phyloP scores from a whole-genome alignment of 768 basidiomycete genomes.

The Mycena albidolilacea region DNA sequence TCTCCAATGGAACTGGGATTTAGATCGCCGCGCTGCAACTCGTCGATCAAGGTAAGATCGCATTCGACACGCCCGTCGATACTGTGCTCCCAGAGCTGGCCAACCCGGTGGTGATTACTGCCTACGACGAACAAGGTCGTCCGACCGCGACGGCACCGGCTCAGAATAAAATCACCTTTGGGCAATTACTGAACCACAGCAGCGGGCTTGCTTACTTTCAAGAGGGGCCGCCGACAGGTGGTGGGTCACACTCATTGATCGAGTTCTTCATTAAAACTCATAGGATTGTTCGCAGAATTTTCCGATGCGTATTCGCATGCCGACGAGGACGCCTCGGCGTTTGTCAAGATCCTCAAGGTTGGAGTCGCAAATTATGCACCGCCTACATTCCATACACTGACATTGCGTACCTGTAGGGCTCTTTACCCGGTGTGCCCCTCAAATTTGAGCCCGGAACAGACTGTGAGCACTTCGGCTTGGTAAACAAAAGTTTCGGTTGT shows the following conservation, averaged over 20 bases:
- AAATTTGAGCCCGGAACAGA: conserved; percentile 47
- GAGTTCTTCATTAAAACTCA: background rate
- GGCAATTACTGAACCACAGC: conserved; percentile 50
- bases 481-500: background rate
- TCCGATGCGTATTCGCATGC: conserved; percentile 38
- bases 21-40: conserved; percentile 51
- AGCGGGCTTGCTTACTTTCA: conserved; percentile 49
- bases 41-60: conserved; percentile 47
- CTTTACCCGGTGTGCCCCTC: conserved; percentile 45
- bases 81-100: conserved; percentile 47
- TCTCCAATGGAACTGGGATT: too few species aligned
- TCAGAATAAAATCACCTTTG: conserved; percentile 42
- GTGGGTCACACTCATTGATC: background rate
- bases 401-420: conserved; percentile 36
- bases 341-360: conserved; percentile 47
- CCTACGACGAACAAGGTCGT: conserved; percentile 23
- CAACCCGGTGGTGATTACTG: conserved; percentile 44
- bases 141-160: conserved; percentile 41
- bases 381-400: background rate
- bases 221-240: background rate
- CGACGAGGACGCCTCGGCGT: conserved; percentile 41
- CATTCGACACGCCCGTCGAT: conserved; percentile 44
- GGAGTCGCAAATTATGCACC: background rate
- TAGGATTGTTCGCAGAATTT: background rate
- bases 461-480: background rate